These are phyloP conservation scores for Suillus sp. DNA, from an alignment of 768 basidiomycete species.

Conservation along the genomic window DNA sequence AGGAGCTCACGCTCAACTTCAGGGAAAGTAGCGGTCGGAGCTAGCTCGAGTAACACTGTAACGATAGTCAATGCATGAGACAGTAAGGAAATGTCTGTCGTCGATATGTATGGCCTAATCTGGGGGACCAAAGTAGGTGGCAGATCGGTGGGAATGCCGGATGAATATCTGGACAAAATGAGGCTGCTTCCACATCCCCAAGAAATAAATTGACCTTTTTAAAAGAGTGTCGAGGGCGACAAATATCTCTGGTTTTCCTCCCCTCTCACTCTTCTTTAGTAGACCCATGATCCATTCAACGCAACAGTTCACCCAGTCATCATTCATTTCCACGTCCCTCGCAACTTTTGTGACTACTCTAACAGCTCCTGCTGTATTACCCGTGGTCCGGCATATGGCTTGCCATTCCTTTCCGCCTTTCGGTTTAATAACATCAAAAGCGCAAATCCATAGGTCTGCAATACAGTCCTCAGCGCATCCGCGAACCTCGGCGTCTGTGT, in stretches of 20 bases:
- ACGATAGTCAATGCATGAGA: constrained; percentile 69
- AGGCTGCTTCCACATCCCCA: not conserved
- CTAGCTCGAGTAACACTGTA: constrained; percentile 66
- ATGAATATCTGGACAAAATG: constrained; percentile 43
- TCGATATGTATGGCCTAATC: constrained; percentile 73
- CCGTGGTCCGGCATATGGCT: constrained; percentile 67
- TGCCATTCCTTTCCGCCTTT: constrained; percentile 82
- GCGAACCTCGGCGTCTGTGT: constrained; percentile 92
- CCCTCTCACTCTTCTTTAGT: constrained; percentile 75
- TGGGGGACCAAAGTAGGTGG: constrained; percentile 68
- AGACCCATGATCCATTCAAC: constrained; percentile 76
- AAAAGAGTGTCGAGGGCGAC: constrained; percentile 72
- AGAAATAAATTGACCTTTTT: constrained; percentile 49
- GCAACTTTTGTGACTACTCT: constrained; percentile 86
- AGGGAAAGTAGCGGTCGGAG: constrained; percentile 70
- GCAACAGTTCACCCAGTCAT: constrained; percentile 81
- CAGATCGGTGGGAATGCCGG: constrained; percentile 55
- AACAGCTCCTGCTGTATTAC: constrained; percentile 75
- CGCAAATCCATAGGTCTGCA: constrained; percentile 86
- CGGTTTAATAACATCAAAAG: constrained; percentile 65
- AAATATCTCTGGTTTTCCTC: constrained; percentile 81
- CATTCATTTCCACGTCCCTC: constrained; percentile 64
- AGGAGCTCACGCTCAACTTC: constrained; percentile 74
- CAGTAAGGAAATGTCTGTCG: constrained; percentile 75
- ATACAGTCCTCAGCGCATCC: constrained; percentile 79